Evolutionary conservation across 345 rosid genomes (phyloP), one percentile per base, ranked within the genome.

Genomic region (Citrus sp.): DNA sequence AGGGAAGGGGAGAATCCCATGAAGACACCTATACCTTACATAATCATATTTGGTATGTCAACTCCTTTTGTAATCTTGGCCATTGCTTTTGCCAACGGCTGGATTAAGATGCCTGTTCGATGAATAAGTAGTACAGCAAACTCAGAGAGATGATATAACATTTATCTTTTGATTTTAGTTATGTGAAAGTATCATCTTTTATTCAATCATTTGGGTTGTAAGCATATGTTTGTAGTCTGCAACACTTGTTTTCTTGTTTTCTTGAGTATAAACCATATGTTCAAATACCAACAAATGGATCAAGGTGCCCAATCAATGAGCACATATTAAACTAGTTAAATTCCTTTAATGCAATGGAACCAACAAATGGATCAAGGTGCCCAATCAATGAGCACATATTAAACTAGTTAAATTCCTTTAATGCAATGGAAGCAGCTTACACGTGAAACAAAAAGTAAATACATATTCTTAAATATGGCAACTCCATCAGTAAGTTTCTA

Each of bases 1-100:
- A 91, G 97, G 84, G 86, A 88, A 89, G 99, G 94, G 19, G 98
- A 96, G 84, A 96, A 93, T 74, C 97, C 98, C 49, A 93, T 96
- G 97, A 93, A 81, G 86, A 94, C 98, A 9, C 98, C 97, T 63
- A 82, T 95, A 40, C 97, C 96, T 79, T 91, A 92, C 80, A 91
- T 96, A 60, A 90, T 91, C 82, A 91, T 92, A 75, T 95, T 95
- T 76, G 95, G 98, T 65, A 91, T 91, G 99, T 92, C 97, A 27
- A 95, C 97, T 14, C 99, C 97, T 25, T 95, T 95, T 73, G 91
- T 92, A 60, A 95, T 92, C 86, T 88, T 93, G 82, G 97, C 96
- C 88, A 87, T 93, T 84, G 99, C 90, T 83, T 95, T 95, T 40
- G 93, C 90, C 19, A 92, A 92, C 86, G 97, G 99, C 58, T 95